Conservation (phyloP, 495 filamentous ascomycete species). For the Podospora comata region DNA sequence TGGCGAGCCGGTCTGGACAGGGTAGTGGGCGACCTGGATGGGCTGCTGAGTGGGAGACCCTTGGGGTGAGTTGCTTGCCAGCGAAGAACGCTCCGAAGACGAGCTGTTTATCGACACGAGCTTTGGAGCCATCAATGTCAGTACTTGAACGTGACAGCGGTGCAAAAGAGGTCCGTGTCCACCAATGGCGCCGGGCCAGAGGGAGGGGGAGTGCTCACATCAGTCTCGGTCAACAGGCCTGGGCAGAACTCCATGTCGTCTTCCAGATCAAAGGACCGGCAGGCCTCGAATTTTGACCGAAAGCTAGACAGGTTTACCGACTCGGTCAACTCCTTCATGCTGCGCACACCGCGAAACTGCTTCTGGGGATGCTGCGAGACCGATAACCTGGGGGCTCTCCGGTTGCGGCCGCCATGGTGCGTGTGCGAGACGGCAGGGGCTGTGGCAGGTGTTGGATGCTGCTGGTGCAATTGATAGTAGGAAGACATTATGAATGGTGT, state of each 20-base stretch:
- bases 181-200: constrained; percentile 9
- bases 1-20: constrained; percentile 72
- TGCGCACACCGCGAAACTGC: constrained; percentile 77
- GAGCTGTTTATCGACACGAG: constrained; percentile 81
- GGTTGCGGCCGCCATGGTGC: constrained; percentile 81
- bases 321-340: constrained; percentile 86
- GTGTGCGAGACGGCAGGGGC: constrained; percentile 57
- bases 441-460: constrained; percentile 58
- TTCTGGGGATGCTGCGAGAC: constrained; percentile 78
- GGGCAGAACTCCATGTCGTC: constrained; percentile 98
- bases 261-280: constrained; percentile 92
- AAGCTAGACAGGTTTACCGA: constrained; percentile 68
- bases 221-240: constrained; percentile 86
- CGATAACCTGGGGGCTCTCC: constrained; percentile 78
- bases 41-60: constrained; percentile 71
- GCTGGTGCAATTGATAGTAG: constrained; percentile 66
- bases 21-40: constrained; percentile 71
- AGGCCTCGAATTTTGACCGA: constrained; percentile 83
- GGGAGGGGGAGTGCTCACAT: constrained; percentile 63
- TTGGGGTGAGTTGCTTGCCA: constrained; percentile 91
- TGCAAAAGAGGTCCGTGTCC: constrained; percentile 6
- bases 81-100: constrained; percentile 87
- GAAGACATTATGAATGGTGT: constrained; percentile 62
- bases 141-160: constrained; percentile 3
- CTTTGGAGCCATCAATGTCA: constrained; percentile 45